Evolutionary conservation across 2,329 filamentous ascomycete species (phyloP).

Genomic region (Aspergillaceae sp.): DNA sequence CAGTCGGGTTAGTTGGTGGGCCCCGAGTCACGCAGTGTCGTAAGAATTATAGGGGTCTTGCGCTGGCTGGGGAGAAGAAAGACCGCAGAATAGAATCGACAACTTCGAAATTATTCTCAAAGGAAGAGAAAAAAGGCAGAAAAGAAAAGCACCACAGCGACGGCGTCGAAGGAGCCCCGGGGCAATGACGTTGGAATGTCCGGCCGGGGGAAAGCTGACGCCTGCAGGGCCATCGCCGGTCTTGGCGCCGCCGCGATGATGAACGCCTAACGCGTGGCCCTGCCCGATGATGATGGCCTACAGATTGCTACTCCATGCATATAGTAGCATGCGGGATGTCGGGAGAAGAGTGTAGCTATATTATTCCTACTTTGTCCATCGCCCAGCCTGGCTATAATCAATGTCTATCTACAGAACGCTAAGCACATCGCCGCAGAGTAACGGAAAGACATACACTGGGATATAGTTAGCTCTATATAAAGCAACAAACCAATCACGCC

Average conservation of each 20-base stretch:
- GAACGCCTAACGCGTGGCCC: too few species aligned
- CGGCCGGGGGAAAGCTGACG: slow-evolving; percentile 24
- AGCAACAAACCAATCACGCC: background rate
- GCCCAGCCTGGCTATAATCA: too few species aligned
- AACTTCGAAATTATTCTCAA: too few species aligned
- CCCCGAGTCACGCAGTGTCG: slow-evolving; percentile 13
- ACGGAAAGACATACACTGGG: too few species aligned
- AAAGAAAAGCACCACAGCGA: slow-evolving; percentile 9
- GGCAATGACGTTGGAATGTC: slow-evolving; percentile 23
- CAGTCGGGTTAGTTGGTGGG: slow-evolving; percentile 5
- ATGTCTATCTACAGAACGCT: too few species aligned
- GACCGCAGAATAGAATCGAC: too few species aligned
- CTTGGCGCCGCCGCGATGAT: slow-evolving; percentile 21
- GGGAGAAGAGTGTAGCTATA: too few species aligned
- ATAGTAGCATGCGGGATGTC: too few species aligned
- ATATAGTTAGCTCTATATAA: background rate
- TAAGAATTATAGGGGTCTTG: slow-evolving; percentile 1
- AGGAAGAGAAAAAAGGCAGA: background rate
- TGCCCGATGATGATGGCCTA: too few species aligned
- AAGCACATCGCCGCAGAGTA: too few species aligned
- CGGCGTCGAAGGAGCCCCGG: background rate
- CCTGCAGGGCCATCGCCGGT: slow-evolving; percentile 17
- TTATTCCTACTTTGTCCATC: too few species aligned
- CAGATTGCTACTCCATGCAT: too few species aligned
- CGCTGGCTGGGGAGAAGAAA: background rate